These are phyloP conservation scores for Orbilia blumenaviensis DNA, from an alignment of 2,329 filamentous ascomycete species.

Conservation along the genomic window DNA sequence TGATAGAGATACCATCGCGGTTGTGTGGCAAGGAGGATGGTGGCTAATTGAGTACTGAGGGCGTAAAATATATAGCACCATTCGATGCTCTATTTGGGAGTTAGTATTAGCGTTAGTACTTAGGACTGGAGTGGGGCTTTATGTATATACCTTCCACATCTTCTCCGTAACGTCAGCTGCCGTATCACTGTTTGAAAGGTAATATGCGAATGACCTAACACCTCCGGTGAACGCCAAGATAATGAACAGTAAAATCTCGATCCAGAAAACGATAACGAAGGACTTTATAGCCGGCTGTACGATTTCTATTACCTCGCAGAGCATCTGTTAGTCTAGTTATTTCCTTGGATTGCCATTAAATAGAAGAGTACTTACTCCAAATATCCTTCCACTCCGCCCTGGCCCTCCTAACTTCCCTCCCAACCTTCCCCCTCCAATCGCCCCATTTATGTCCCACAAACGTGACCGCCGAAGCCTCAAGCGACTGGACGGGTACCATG, in stretches of 20 bases:
- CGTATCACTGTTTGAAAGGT: slow-evolving; percentile 67
- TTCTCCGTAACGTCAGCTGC: slow-evolving; percentile 71
- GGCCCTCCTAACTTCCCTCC: slow-evolving; percentile 57
- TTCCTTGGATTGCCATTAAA: neutral
- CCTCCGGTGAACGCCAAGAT: slow-evolving; percentile 69
- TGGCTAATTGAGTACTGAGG: slow-evolving; percentile 71
- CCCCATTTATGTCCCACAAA: slow-evolving; percentile 77
- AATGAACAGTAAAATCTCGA: slow-evolving; percentile 72
- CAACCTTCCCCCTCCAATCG: slow-evolving; percentile 62
- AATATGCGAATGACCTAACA: slow-evolving; percentile 70
- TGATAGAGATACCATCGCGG: slow-evolving; percentile 75
- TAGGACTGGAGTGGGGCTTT: neutral
- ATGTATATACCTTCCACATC: slow-evolving; percentile 68
- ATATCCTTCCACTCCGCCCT: slow-evolving; percentile 60
- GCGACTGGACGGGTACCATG: slow-evolving; percentile 75
- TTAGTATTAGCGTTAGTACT: neutral
- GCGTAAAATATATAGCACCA: slow-evolving; percentile 78
- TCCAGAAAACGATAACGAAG: slow-evolving; percentile 65
- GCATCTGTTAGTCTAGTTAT: neutral
- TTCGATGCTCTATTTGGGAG: slow-evolving; percentile 63
- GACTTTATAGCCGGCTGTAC: slow-evolving; percentile 67
- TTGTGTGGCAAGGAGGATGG: slow-evolving; percentile 71
- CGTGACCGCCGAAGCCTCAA: slow-evolving; percentile 72
- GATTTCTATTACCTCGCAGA: slow-evolving; percentile 62
- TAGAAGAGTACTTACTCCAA: slow-evolving; percentile 55